Percentiles rank a stretch among this genome's conserved stretches.
Evolutionary conservation across 2,329 filamentous ascomycete genomes (phyloP).

Genomic region (Sarocladium brachiariae): DNA sequence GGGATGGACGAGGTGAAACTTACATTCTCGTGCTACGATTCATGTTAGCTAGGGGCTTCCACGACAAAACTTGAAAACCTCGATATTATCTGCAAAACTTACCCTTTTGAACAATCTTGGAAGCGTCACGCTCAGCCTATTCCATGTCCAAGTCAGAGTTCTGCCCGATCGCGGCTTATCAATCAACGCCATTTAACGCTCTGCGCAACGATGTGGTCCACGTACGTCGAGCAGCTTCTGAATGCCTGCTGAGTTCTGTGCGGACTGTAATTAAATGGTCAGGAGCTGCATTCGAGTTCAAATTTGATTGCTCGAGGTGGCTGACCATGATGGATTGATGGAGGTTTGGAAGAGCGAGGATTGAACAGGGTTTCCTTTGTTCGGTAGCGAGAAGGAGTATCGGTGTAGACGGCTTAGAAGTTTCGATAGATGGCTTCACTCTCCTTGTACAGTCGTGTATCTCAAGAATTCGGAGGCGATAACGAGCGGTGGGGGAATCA

Average conservation of each 20-base stretch:
- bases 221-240: conserved; percentile 97
- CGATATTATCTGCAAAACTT: conserved; percentile 20
- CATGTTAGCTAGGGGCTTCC: conserved; percentile 6
- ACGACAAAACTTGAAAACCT: conserved; percentile 1
- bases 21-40: conserved; percentile 82
- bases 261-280: conserved; percentile 55
- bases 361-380: too few relatives aligned
- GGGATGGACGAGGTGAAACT: conserved; percentile 21
- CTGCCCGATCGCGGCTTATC: not conserved
- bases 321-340: conserved; percentile 5
- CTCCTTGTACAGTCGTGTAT: too few relatives aligned
- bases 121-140: conserved; percentile 93
- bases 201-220: not conserved
- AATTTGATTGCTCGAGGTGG: not conserved
- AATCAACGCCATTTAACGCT: not conserved
- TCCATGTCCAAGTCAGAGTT: not conserved
- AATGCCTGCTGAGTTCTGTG: conserved; percentile 97
- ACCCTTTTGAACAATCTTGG: conserved; percentile 99
- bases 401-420: too few relatives aligned
- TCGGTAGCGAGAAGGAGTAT: too few relatives aligned
- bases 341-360: conserved; percentile 6
- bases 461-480: too few relatives aligned
- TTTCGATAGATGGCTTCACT: too few relatives aligned
- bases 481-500: not conserved
- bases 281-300: not conserved